These are phyloP conservation scores for Phytophthora rubi DNA, from an alignment of 352 stramenopile species.

Conservation along the genomic window DNA sequence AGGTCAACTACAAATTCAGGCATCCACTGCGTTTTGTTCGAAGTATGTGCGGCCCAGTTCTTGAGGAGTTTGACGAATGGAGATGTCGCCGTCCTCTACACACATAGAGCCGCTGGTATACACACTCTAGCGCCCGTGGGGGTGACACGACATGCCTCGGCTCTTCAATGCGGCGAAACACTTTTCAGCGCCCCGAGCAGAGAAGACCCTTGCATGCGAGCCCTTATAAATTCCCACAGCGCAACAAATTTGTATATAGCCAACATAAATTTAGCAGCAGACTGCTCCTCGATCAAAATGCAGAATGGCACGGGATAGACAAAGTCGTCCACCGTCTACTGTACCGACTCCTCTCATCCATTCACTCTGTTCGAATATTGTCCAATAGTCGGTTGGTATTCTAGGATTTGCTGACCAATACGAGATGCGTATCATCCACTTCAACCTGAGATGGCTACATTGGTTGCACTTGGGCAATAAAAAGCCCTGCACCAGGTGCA, in stretches of 20 bases:
- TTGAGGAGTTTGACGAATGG: constrained; percentile 75
- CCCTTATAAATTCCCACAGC: constrained; percentile 26
- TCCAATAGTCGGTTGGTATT: neutral
- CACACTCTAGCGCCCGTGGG: constrained; percentile 60
- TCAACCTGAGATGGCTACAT: constrained; percentile 13
- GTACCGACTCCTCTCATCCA: constrained; percentile 20
- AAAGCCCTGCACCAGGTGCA: too few relatives aligned
- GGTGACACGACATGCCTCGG: constrained; percentile 36
- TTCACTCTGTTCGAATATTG: constrained; percentile 7
- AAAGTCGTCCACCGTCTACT: neutral
- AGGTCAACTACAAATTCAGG: neutral
- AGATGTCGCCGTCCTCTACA: constrained; percentile 76
- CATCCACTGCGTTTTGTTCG: constrained; percentile 4
- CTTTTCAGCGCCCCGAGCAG: constrained; percentile 44
- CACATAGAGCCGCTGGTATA: constrained; percentile 67
- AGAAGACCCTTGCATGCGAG: constrained; percentile 31
- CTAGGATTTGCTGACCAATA: constrained; percentile 4
- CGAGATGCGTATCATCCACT: constrained; percentile 12
- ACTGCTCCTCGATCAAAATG: neutral
- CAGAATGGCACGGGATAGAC: constrained; percentile 3
- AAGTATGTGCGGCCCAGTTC: constrained; percentile 76
- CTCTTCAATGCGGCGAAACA: constrained; percentile 22
- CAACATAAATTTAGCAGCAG: neutral
- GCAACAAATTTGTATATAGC: constrained; percentile 10
- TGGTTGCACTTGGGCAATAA: neutral